A percentile compares a stretch with the other conserved stretches of the same genome.
Conservation (phyloP, 1,284 basidiomycete species). For the Papiliotrema laurentii region DNA sequence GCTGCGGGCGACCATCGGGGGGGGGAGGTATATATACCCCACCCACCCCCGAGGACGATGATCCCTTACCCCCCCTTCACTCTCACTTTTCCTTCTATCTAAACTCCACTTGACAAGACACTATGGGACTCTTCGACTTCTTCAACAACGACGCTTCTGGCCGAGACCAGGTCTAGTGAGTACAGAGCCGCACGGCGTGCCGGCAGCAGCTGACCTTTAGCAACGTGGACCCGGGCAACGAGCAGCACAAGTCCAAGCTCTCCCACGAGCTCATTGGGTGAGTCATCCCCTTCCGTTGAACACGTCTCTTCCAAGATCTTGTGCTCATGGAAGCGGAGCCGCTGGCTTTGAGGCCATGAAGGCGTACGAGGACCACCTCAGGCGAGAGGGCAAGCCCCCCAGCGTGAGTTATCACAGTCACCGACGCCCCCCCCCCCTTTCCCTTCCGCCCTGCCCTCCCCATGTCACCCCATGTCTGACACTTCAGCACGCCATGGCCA, state of each 20-base stretch:
- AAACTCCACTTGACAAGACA: neutral
- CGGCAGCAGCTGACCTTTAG: slow-evolving; percentile 5
- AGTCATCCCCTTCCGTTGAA: slow-evolving; percentile 3
- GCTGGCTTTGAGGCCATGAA: slow-evolving; percentile 41
- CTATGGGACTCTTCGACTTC: slow-evolving; percentile 35
- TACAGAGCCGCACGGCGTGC: too few species aligned
- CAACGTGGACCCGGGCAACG: slow-evolving; percentile 35
- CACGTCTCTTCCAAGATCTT: neutral
- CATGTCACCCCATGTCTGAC: neutral
- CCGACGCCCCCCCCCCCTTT: slow-evolving; percentile 7
- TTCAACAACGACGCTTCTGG: slow-evolving; percentile 37
- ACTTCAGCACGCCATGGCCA: slow-evolving; percentile 32
- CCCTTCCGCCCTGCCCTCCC: neutral
- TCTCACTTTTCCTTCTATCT: neutral
- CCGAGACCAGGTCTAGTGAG: slow-evolving; percentile 39
- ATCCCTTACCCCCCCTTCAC: neutral
- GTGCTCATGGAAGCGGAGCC: slow-evolving; percentile 26
- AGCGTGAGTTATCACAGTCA: slow-evolving; percentile 19
- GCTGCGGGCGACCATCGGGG: too few species aligned
- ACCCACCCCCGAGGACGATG: neutral
- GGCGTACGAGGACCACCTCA: slow-evolving; percentile 42
- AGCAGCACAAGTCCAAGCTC: slow-evolving; percentile 35
- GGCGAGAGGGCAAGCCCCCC: slow-evolving; percentile 33
- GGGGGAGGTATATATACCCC: neutral
- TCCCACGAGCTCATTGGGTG: slow-evolving; percentile 43